Conservation (phyloP, 768 basidiomycete species). For the Trametes meyenii region DNA sequence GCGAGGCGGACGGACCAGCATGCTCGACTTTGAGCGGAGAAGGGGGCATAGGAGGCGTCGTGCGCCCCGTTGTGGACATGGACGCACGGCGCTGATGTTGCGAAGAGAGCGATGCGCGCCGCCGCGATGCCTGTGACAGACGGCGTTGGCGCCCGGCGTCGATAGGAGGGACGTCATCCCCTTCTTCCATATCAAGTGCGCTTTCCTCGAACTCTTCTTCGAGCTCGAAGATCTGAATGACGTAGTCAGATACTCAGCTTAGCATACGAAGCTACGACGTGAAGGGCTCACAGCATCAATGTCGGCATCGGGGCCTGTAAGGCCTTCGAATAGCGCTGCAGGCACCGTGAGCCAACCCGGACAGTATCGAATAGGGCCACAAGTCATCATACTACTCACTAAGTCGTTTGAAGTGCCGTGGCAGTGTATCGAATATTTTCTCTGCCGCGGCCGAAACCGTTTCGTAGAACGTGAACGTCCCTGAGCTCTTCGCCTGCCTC, state of each 20-base stretch:
- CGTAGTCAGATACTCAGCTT: background rate
- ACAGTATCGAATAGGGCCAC: background rate
- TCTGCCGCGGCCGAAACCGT: slow-evolving; percentile 71
- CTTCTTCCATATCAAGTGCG: slow-evolving; percentile 56
- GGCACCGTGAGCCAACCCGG: background rate
- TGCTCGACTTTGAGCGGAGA: slow-evolving; percentile 10
- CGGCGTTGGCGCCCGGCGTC: slow-evolving; percentile 35
- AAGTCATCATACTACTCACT: slow-evolving; percentile 48
- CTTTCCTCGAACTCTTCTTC: slow-evolving; percentile 65
- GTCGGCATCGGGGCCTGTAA: slow-evolving; percentile 71
- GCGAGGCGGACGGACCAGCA: slow-evolving; percentile 1
- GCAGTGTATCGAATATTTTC: slow-evolving; percentile 70
- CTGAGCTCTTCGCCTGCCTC: slow-evolving; percentile 73
- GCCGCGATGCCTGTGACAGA: slow-evolving; percentile 31
- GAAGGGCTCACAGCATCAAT: slow-evolving; percentile 67
- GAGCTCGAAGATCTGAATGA: slow-evolving; percentile 71
- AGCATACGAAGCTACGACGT: background rate
- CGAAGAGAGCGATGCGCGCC: slow-evolving; percentile 17
- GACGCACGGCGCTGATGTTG: slow-evolving; percentile 7
- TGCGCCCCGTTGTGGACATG: background rate
- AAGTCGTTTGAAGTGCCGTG: slow-evolving; percentile 72
- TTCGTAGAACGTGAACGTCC: slow-evolving; percentile 70
- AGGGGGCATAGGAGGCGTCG: slow-evolving; percentile 5
- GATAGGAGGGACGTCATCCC: slow-evolving; percentile 27
- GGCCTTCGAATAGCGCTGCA: slow-evolving; percentile 79